Evolutionary conservation across 1,284 basidiomycete genomes (phyloP).

Genomic region (Microbotryum violaceum): DNA sequence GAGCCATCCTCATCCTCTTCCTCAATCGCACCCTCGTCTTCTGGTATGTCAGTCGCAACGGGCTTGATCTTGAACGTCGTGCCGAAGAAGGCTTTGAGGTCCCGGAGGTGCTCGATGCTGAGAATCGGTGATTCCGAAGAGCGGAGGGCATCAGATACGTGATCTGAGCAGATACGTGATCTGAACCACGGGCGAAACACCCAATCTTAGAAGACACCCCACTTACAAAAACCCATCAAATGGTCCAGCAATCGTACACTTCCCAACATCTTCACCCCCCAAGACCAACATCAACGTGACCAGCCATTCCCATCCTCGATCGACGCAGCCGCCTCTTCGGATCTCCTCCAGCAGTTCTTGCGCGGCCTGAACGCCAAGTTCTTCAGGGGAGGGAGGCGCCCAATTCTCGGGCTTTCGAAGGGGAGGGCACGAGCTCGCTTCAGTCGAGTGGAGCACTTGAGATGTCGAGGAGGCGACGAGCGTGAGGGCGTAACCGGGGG

Average conservation of each 20-base stretch:
- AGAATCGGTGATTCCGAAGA: not conserved
- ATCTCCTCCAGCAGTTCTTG: constrained; percentile 72
- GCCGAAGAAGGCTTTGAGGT: constrained; percentile 73
- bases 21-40: constrained; percentile 21
- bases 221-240: constrained; percentile 32
- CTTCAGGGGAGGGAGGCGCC: constrained; percentile 65
- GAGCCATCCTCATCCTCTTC: constrained; percentile 24
- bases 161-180: constrained; percentile 32
- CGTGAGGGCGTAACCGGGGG: constrained; percentile 89
- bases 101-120: constrained; percentile 83
- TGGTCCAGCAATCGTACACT: constrained; percentile 69
- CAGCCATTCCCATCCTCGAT: constrained; percentile 80
- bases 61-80: constrained; percentile 50
- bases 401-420: not conserved
- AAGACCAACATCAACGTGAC: constrained; percentile 85
- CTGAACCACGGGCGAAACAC: constrained; percentile 32
- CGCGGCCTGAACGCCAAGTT: constrained; percentile 74
- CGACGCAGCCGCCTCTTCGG: constrained; percentile 76
- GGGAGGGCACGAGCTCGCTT: constrained; percentile 64
- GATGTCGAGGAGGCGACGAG: constrained; percentile 89
- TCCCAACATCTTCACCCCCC: constrained; percentile 90
- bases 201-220: constrained; percentile 5
- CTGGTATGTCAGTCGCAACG: constrained; percentile 13
- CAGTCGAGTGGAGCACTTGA: constrained; percentile 76
- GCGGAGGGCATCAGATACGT: constrained; percentile 31